These are phyloP conservation scores for Yamadazyma ubonensis DNA, from an alignment of 805 yeast species.

Conservation along the genomic window DNA sequence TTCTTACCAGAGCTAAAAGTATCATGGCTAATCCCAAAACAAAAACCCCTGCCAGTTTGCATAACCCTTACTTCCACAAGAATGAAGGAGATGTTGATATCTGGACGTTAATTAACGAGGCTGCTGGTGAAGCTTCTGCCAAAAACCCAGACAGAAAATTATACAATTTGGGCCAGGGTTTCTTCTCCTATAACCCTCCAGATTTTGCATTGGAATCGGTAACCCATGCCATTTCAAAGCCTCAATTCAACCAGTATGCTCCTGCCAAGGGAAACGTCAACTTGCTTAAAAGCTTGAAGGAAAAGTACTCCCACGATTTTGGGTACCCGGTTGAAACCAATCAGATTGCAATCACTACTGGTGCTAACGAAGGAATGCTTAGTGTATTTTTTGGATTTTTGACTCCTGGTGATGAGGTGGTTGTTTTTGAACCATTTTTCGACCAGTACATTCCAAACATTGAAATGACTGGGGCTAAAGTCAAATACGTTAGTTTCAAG, in stretches of 20 bases:
- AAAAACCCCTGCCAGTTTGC: constrained; percentile 23
- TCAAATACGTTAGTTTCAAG: constrained; percentile 79
- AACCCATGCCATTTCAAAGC: constrained; percentile 64
- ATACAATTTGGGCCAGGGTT: constrained; percentile 93
- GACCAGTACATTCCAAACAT: constrained; percentile 96
- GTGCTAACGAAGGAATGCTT: constrained; percentile 95
- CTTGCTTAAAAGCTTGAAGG: constrained; percentile 66
- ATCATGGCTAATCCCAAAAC: constrained; percentile 6
- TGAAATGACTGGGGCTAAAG: constrained; percentile 90
- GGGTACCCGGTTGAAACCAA: constrained; percentile 54
- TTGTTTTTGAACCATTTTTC: constrained; percentile 95
- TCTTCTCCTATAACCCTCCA: constrained; percentile 95
- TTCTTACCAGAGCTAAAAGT: not conserved
- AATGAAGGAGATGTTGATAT: constrained; percentile 79
- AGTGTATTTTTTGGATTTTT: constrained; percentile 82
- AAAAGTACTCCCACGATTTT: constrained; percentile 68
- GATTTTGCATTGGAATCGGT: constrained; percentile 87
- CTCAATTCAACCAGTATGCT: constrained; percentile 88
- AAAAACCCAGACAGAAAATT: constrained; percentile 68
- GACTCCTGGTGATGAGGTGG: constrained; percentile 88
- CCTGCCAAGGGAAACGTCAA: constrained; percentile 85
- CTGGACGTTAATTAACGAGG: constrained; percentile 93
- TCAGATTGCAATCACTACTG: constrained; percentile 84
- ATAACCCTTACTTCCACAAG: constrained; percentile 61
- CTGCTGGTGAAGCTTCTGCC: constrained; percentile 80